Evolutionary conservation across 169 alveolate species (phyloP).

Genomic region (Cyclospora cayetanensis): DNA sequence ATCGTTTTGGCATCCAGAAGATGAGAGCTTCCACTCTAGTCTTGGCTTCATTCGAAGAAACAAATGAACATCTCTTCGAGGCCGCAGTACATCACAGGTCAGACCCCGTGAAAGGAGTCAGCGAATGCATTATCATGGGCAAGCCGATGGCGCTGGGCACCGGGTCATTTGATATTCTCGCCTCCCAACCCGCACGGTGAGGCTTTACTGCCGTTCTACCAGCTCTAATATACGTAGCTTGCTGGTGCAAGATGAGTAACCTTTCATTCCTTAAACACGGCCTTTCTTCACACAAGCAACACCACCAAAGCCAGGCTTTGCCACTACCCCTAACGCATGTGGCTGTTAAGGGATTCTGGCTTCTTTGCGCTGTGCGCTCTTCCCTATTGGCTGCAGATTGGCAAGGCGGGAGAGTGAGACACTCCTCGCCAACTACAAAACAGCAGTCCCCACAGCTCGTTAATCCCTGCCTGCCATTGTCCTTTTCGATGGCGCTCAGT

Average conservation of each 20-base stretch:
- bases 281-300: no score
- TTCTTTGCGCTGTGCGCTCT: not conserved
- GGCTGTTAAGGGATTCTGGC: not conserved
- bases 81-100: conserved; percentile 91
- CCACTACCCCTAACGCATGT: no score
- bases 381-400: not conserved
- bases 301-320: no score
- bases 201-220: not conserved
- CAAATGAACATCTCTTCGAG: conserved; percentile 97
- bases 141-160: conserved; percentile 96
- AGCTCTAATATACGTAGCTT: not conserved
- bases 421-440: not conserved
- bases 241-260: no score
- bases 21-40: conserved; percentile 97
- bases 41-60: conserved; percentile 99
- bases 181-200: conserved; percentile 40
- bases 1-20: conserved; percentile 97
- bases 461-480: not conserved
- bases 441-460: not conserved
- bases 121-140: conserved; percentile 98
- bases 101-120: conserved; percentile 89
- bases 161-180: conserved; percentile 93
- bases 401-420: not conserved
- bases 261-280: no score
- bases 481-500: no score